A percentile compares a stretch with the other conserved stretches of the same genome.
Evolutionary conservation across 768 basidiomycete species (phyloP).

Genomic region (Termitomyces sp.): DNA sequence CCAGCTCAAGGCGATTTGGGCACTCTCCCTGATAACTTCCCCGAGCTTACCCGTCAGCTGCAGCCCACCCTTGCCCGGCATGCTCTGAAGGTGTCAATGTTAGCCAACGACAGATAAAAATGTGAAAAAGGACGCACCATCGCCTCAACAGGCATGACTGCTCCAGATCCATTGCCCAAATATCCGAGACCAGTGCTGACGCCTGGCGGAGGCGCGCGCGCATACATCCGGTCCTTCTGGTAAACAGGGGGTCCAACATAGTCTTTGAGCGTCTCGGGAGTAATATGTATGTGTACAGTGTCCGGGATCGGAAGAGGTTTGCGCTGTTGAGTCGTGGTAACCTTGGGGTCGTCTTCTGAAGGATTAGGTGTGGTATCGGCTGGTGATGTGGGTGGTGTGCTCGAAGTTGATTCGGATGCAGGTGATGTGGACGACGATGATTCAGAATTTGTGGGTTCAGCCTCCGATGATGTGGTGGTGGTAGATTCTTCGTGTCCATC

Average conservation of each 20-base stretch:
- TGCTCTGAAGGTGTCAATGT: slow-evolving; percentile 54
- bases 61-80: slow-evolving; percentile 93
- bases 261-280: slow-evolving; percentile 86
- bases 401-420: slow-evolving; percentile 16
- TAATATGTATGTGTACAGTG: slow-evolving; percentile 76
- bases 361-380: slow-evolving; percentile 21
- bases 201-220: slow-evolving; percentile 77
- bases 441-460: slow-evolving; percentile 12
- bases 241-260: slow-evolving; percentile 97
- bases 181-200: slow-evolving; percentile 96
- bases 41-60: slow-evolving; percentile 97
- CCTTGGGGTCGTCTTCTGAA: slow-evolving; percentile 29
- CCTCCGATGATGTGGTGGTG: slow-evolving; percentile 9
- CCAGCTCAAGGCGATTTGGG: slow-evolving; percentile 93
- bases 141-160: slow-evolving; percentile 96
- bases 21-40: slow-evolving; percentile 95
- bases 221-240: slow-evolving; percentile 92
- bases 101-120: background rate
- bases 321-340: slow-evolving; percentile 75
- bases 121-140: slow-evolving; percentile 52
- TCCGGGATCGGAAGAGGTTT: slow-evolving; percentile 81
- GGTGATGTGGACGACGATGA: slow-evolving; percentile 6
- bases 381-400: slow-evolving; percentile 17
- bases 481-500: slow-evolving; percentile 40
- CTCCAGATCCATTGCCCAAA: slow-evolving; percentile 92